These are phyloP conservation scores for Candida maesae DNA, from an alignment of 805 yeast genomes.

Conservation along the genomic window DNA sequence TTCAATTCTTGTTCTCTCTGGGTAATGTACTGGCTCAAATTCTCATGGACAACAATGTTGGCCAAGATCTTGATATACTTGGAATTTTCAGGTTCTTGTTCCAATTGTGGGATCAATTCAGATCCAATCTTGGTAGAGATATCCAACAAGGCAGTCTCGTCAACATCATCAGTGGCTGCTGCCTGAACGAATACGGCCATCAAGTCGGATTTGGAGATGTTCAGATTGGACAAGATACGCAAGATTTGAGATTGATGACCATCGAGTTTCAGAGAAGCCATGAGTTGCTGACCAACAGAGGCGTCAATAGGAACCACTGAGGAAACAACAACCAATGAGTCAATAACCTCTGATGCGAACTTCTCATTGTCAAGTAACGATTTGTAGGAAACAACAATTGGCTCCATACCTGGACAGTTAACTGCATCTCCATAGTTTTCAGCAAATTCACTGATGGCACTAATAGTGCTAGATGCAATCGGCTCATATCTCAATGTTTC, in stretches of 20 bases:
- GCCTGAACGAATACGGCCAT: slow-evolving; percentile 22
- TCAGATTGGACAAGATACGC: slow-evolving; percentile 21
- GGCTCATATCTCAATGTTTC: slow-evolving; percentile 34
- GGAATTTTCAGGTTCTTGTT: slow-evolving; percentile 14
- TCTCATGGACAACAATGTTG: slow-evolving; percentile 23
- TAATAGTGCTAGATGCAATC: slow-evolving; percentile 30
- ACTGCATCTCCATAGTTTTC: slow-evolving; percentile 15
- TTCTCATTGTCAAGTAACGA: slow-evolving; percentile 10
- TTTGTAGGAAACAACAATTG: slow-evolving; percentile 14
- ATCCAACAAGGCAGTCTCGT: slow-evolving; percentile 24
- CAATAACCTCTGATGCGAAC: slow-evolving; percentile 19
- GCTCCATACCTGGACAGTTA: slow-evolving; percentile 9
- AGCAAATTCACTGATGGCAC: slow-evolving; percentile 25
- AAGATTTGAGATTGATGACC: slow-evolving; percentile 23
- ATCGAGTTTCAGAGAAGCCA: slow-evolving; percentile 16
- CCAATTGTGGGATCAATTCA: slow-evolving; percentile 24
- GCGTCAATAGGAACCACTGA: slow-evolving; percentile 19
- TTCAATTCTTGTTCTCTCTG: slow-evolving; percentile 21
- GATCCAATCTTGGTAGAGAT: slow-evolving; percentile 26
- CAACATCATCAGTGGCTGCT: slow-evolving; percentile 23
- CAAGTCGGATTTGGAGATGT: slow-evolving; percentile 17
- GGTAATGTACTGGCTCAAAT: slow-evolving; percentile 20
- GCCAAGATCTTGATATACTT: slow-evolving; percentile 25
- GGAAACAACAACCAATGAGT: slow-evolving; percentile 21
- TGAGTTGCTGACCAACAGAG: slow-evolving; percentile 19